Percentiles rank a stretch among this genome's conserved stretches.
Evolutionary conservation across 2,329 filamentous ascomycete species (phyloP).

Genomic region (Cladophialophora chaetospira): DNA sequence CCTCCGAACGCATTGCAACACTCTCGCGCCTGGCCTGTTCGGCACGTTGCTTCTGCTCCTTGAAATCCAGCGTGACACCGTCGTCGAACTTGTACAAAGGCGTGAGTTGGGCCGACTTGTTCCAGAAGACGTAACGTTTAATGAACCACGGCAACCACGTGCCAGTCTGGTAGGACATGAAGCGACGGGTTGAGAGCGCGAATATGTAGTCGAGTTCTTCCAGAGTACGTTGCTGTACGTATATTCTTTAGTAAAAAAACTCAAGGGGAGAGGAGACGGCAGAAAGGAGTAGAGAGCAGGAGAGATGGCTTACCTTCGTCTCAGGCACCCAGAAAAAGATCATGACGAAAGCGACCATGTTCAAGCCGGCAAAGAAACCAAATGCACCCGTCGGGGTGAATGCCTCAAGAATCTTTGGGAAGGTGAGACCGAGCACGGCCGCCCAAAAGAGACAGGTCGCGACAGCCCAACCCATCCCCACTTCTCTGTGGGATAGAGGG

Average conservation of each 20-base stretch:
- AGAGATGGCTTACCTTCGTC: constrained; percentile 36
- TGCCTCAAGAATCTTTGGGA: constrained; percentile 28
- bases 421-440: constrained; percentile 51
- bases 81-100: constrained; percentile 56
- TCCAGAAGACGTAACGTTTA: constrained; percentile 46
- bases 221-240: constrained; percentile 31
- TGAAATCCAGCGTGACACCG: constrained; percentile 8
- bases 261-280: not conserved
- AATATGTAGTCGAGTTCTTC: constrained; percentile 50
- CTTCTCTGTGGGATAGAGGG: constrained; percentile 53
- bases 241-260: not conserved
- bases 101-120: constrained; percentile 37
- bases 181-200: constrained; percentile 46
- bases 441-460: constrained; percentile 53
- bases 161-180: constrained; percentile 43
- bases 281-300: no score
- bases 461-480: constrained; percentile 47
- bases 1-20: no score
- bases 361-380: constrained; percentile 51
- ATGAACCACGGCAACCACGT: constrained; percentile 51
- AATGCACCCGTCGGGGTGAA: constrained; percentile 37
- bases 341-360: constrained; percentile 50
- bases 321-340: constrained; percentile 45
- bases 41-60: constrained; percentile 1
- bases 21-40: not conserved